These are phyloP conservation scores for Aspergillus carbonarius DNA, from an alignment of 2,329 filamentous ascomycete species.

Conservation along the genomic window DNA sequence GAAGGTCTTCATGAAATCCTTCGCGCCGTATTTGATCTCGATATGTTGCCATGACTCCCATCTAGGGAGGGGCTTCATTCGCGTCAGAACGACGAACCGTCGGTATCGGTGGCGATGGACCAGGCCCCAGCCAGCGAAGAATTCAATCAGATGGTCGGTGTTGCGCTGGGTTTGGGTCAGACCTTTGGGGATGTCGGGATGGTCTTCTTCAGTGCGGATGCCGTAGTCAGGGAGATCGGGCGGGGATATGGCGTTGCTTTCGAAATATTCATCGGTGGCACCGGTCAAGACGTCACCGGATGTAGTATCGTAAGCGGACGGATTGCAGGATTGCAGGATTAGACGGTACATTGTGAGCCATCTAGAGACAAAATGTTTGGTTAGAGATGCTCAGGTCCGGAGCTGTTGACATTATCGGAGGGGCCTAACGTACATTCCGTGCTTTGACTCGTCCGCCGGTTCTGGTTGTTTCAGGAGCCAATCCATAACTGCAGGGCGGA, in stretches of 20 bases:
- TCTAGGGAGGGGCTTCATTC: conserved; percentile 20
- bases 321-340: conserved; percentile 23
- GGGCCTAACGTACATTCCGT: conserved; percentile 22
- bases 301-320: not conserved
- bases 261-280: conserved; percentile 21
- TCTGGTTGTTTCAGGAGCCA: conserved; percentile 33
- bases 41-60: conserved; percentile 35
- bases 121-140: conserved; percentile 40
- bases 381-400: not conserved
- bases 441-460: conserved; percentile 6
- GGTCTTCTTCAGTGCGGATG: conserved; percentile 23
- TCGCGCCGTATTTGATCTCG: conserved; percentile 14
- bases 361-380: conserved; percentile 7
- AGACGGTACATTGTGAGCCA: conserved; percentile 29
- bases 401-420: not conserved
- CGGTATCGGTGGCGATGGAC: conserved; percentile 33
- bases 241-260: conserved; percentile 32
- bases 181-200: conserved; percentile 23
- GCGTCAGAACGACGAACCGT: conserved; percentile 32
- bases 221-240: conserved; percentile 29
- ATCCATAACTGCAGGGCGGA: conserved; percentile 36
- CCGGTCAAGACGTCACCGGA: conserved; percentile 21
- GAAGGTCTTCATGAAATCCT: conserved; percentile 16
- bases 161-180: conserved; percentile 31
- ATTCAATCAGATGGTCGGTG: conserved; percentile 39